Percentiles rank a stretch among this genome's conserved stretches.
Conservation (phyloP, 257 asterid genomes). For the Galeopsis tetrahit region DNA sequence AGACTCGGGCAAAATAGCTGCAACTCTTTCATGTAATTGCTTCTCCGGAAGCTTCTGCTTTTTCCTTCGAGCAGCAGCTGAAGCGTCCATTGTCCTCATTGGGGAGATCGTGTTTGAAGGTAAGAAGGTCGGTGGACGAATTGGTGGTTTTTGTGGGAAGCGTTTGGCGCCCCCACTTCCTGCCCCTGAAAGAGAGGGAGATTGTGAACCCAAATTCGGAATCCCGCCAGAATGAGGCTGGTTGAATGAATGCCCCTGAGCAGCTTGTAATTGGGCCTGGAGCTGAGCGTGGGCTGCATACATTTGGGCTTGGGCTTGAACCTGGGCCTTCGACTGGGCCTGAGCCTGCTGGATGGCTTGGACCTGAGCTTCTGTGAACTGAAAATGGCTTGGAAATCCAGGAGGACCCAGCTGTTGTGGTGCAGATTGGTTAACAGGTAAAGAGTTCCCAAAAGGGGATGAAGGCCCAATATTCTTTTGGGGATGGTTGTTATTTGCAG, state of each 20-base stretch:
- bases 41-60: slow-evolving; percentile 98
- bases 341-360: slow-evolving; percentile 91
- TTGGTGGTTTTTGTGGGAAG: slow-evolving; percentile 85
- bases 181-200: slow-evolving; percentile 75
- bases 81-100: slow-evolving; percentile 75
- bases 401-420: slow-evolving; percentile 74
- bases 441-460: slow-evolving; percentile 80
- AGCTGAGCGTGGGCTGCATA: slow-evolving; percentile 62
- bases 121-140: slow-evolving; percentile 74
- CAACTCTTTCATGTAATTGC: slow-evolving; percentile 87
- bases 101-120: slow-evolving; percentile 62
- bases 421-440: slow-evolving; percentile 59
- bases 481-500: slow-evolving; percentile 77
- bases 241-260: slow-evolving; percentile 79
- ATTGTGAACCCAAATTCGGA: slow-evolving; percentile 68
- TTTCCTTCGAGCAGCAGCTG: slow-evolving; percentile 87
- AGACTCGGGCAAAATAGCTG: slow-evolving; percentile 95
- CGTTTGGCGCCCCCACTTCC: slow-evolving; percentile 63
- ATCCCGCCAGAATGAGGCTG: slow-evolving; percentile 67
- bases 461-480: slow-evolving; percentile 79
- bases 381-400: slow-evolving; percentile 74
- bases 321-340: slow-evolving; percentile 67
- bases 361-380: slow-evolving; percentile 80
- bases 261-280: slow-evolving; percentile 70
- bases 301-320: slow-evolving; percentile 56